Percentiles rank a stretch among this genome's conserved stretches.
phyloP scores from a whole-genome alignment of 1,284 basidiomycete species.

The Chalciporus sp. region DNA sequence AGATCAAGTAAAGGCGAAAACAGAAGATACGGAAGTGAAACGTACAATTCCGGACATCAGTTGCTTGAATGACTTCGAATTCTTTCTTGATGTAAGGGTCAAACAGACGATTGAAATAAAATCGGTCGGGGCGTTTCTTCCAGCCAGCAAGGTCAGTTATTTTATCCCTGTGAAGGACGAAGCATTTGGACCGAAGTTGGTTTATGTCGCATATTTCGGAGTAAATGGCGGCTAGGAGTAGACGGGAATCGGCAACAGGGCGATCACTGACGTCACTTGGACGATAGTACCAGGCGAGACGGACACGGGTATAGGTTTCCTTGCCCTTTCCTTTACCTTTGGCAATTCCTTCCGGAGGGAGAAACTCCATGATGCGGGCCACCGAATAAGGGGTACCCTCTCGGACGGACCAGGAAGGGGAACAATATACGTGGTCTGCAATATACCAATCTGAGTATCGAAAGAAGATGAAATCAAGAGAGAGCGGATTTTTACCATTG shows the following conservation, averaged over 20 bases:
- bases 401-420: constrained; percentile 85
- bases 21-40: constrained; percentile 24
- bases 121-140: constrained; percentile 93
- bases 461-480: constrained; percentile 20
- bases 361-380: constrained; percentile 94
- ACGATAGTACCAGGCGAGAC: constrained; percentile 92
- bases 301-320: constrained; percentile 75
- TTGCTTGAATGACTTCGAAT: constrained; percentile 92
- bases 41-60: constrained; percentile 88
- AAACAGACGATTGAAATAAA: constrained; percentile 93
- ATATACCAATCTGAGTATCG: constrained; percentile 32
- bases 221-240: constrained; percentile 93
- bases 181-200: constrained; percentile 89
- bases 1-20: constrained; percentile 19
- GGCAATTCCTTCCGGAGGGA: constrained; percentile 73
- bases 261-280: constrained; percentile 87
- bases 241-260: constrained; percentile 82
- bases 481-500: constrained; percentile 61
- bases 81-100: constrained; percentile 99
- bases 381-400: constrained; percentile 94
- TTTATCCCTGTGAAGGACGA: constrained; percentile 92
- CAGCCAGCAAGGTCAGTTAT: constrained; percentile 92
- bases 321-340: constrained; percentile 58
- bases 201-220: constrained; percentile 93
- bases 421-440: constrained; percentile 94